Percentiles rank a stretch among this genome's conserved stretches.
Conservation (phyloP, 192 early-diverging fungal species). For the Coemansia asiatica region DNA sequence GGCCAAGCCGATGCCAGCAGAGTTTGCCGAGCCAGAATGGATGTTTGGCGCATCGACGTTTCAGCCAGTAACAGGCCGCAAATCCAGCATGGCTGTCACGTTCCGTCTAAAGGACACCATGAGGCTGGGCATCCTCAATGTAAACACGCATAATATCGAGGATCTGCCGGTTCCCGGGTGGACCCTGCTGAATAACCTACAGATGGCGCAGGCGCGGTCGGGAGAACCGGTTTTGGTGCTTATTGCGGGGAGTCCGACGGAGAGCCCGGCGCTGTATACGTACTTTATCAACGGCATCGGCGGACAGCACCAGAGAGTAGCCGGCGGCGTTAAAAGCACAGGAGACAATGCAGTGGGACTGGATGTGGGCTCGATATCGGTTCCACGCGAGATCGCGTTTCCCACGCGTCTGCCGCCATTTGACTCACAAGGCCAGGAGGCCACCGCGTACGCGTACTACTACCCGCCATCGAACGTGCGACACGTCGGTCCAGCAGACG, state of each 20-base stretch:
- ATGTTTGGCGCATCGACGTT: conserved; percentile 45
- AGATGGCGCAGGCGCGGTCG: conserved; percentile 28
- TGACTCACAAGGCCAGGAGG: background rate
- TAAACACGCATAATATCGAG: conserved; percentile 23
- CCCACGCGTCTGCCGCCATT: conserved; percentile 55
- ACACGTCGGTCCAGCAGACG: conserved; percentile 52
- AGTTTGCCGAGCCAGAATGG: conserved; percentile 67
- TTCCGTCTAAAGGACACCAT: conserved; percentile 16
- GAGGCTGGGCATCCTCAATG: conserved; percentile 36
- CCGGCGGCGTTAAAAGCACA: background rate
- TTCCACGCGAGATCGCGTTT: conserved; percentile 62
- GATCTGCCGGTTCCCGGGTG: conserved; percentile 39
- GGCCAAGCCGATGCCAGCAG: conserved; percentile 55
- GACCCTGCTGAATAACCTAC: conserved; percentile 27
- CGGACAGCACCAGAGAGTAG: background rate
- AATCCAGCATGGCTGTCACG: conserved; percentile 23
- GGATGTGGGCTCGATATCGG: conserved; percentile 58
- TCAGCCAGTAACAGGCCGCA: conserved; percentile 31
- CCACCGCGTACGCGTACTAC: conserved; percentile 56
- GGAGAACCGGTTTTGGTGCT: conserved; percentile 41
- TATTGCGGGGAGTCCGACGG: conserved; percentile 33
- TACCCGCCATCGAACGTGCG: conserved; percentile 68
- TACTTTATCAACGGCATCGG: conserved; percentile 36
- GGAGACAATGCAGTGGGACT: background rate
- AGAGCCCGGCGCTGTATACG: conserved; percentile 29